Conservation (phyloP, 495 filamentous ascomycete genomes). For the Neohortaea acidophila region DNA sequence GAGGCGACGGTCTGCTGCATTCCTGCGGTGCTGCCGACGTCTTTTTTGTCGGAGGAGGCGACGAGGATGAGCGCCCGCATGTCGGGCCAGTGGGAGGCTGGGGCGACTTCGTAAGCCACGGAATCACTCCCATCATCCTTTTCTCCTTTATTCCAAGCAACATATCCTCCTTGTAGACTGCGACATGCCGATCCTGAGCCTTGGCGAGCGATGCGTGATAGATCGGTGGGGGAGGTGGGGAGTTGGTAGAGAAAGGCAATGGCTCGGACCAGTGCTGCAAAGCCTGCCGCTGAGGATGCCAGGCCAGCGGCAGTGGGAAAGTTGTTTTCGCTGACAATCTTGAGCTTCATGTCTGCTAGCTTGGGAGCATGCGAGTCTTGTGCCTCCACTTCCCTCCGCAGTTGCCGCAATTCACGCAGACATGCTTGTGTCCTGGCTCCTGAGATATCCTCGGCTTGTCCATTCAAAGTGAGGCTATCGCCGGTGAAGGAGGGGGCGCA, state of each 20-base stretch:
- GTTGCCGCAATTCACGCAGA: conserved; percentile 64
- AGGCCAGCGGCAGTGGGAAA: conserved; percentile 98
- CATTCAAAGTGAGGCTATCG: conserved; percentile 76
- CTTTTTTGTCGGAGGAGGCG: conserved; percentile 84
- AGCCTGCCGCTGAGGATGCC: conserved; percentile 81
- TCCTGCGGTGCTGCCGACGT: conserved; percentile 72
- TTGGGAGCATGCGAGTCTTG: conserved; percentile 56
- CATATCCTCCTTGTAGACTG: conserved; percentile 83
- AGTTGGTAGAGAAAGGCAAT: conserved; percentile 86
- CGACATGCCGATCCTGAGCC: conserved; percentile 90
- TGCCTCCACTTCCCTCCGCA: conserved; percentile 59
- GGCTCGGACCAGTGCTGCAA: conserved; percentile 83
- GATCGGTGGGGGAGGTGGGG: conserved; percentile 56
- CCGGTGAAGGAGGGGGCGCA: conserved; percentile 61
- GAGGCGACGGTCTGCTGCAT: conserved; percentile 95
- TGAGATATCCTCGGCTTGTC: conserved; percentile 63
- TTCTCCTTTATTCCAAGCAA: conserved; percentile 72
- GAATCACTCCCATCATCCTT: conserved; percentile 66
- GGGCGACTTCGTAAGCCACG: conserved; percentile 69
- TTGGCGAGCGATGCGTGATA: conserved; percentile 82
- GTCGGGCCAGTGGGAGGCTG: conserved; percentile 76
- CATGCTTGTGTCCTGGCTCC: conserved; percentile 82
- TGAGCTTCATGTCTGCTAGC: conserved; percentile 56
- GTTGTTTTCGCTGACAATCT: conserved; percentile 87
- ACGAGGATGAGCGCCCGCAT: conserved; percentile 89